These are phyloP conservation scores for Didymella segeticola DNA, from an alignment of 2,329 filamentous ascomycete species.

Conservation along the genomic window DNA sequence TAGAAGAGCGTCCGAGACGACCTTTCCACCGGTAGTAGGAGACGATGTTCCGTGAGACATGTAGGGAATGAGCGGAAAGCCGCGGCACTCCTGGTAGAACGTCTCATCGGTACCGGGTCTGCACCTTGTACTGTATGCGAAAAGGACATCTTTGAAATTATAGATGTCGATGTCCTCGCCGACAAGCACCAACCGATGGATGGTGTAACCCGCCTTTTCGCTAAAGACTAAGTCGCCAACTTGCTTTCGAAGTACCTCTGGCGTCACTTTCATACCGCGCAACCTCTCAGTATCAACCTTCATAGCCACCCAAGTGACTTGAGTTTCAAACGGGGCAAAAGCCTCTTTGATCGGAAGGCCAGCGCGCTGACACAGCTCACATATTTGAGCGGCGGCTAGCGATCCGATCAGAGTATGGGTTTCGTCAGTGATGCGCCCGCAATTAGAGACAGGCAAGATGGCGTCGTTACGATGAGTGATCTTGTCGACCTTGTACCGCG, in stretches of 20 bases:
- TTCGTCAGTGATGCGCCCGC: slow-evolving; percentile 48
- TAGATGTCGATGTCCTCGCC: slow-evolving; percentile 60
- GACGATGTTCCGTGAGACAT: slow-evolving; percentile 53
- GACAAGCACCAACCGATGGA: slow-evolving; percentile 56
- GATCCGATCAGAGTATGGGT: slow-evolving; percentile 44
- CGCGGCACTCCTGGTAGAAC: slow-evolving; percentile 54
- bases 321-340: slow-evolving; percentile 55
- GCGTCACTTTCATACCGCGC: slow-evolving; percentile 28
- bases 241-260: slow-evolving; percentile 41
- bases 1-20: slow-evolving; percentile 54
- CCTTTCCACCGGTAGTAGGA: slow-evolving; percentile 51
- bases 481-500: slow-evolving; percentile 53
- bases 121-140: slow-evolving; percentile 50
- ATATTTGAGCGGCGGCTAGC: slow-evolving; percentile 55
- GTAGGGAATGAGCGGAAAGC: slow-evolving; percentile 57
- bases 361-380: slow-evolving; percentile 40
- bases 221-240: slow-evolving; percentile 55
- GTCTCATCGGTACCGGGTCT: slow-evolving; percentile 54
- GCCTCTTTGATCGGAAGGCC: slow-evolving; percentile 55
- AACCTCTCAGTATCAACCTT: slow-evolving; percentile 15
- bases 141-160: slow-evolving; percentile 56
- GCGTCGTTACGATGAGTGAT: slow-evolving; percentile 59
- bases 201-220: slow-evolving; percentile 47
- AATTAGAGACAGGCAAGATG: slow-evolving; percentile 56
- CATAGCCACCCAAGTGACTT: slow-evolving; percentile 56